Evolutionary conservation across 2,329 filamentous ascomycete species (phyloP).

Genomic region (Arthroderma uncinatum): DNA sequence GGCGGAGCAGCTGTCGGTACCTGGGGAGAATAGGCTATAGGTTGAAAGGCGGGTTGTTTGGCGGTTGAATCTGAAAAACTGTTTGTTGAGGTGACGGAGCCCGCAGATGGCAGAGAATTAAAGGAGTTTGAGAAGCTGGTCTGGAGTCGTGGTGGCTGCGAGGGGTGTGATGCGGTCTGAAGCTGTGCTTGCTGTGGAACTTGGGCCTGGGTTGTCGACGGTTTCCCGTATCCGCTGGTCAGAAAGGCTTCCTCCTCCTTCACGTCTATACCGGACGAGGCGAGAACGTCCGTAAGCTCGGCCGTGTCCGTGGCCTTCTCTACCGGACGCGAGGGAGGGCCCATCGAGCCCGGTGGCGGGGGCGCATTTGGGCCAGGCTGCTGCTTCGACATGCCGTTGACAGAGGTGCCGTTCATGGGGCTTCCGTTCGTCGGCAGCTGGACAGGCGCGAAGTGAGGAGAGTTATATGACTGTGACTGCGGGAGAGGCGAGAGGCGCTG

Average conservation of each 20-base stretch:
- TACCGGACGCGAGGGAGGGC: conserved; percentile 49
- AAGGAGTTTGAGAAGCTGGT: conserved; percentile 31
- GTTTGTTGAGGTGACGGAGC: conserved; percentile 28
- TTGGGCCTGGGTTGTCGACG: conserved; percentile 32
- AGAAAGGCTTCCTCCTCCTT: conserved; percentile 76
- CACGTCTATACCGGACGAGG: conserved; percentile 75
- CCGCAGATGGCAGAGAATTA: conserved; percentile 32
- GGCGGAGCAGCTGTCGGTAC: conserved; percentile 48
- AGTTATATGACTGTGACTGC: conserved; percentile 46
- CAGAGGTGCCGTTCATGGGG: conserved; percentile 30
- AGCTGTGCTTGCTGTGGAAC: conserved; percentile 36
- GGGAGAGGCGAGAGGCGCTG: conserved; percentile 59
- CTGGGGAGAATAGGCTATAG: conserved; percentile 52
- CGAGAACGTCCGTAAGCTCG: conserved; percentile 72
- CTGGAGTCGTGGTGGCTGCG: conserved; percentile 36
- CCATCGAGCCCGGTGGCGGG: conserved; percentile 43
- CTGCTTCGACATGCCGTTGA: conserved; percentile 44
- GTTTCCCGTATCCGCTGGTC: conserved; percentile 44
- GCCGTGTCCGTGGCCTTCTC: conserved; percentile 45
- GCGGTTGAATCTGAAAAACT: conserved; percentile 41
- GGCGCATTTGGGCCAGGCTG: conserved; percentile 25
- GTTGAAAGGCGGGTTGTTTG: conserved; percentile 42
- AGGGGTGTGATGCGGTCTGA: conserved; percentile 8
- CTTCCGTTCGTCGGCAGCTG: conserved; percentile 29
- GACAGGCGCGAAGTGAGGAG: conserved; percentile 45